Base-by-base conservation (phyloP, 139 green algal genomes). In the Haematococcus sp. region DNA sequence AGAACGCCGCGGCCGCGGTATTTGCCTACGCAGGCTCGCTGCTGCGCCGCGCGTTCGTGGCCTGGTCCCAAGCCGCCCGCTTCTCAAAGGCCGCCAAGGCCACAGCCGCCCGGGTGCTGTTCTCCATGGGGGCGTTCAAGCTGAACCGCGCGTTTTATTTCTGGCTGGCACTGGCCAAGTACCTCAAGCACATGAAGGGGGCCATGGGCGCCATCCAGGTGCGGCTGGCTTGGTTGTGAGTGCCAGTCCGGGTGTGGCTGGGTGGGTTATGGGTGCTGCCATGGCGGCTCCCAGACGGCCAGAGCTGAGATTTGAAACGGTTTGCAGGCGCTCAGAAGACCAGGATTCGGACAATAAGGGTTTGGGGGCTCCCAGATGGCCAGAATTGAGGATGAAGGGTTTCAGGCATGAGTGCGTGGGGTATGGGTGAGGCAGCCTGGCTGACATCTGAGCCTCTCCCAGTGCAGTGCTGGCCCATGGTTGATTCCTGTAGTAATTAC, bases 181-280 rank as follows among this genome's bases (percentile, higher is more conserved):
- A 77, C 56, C 66, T 75, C n/a, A 32, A 68, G 2, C 67, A 74
- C 66, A 77, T 79, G 77, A 35, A 64, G 16, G 30, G 44, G 28
- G 59, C 52, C 16, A 70, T 76, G 44, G 49, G 25, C 17, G 25
- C 66, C 23, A 77, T 83, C 52, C 67, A 66, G 23, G 32, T 65
- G 58, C 49, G 61, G 68, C 25, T 68, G 32, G 64, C 74, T 34
- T 69, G 63, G 51, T 23, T 60, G 35, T 31, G 30, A 2, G 69
- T 56, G 32, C 69, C 66, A 69, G 71, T 34, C 58, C 44, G 49
- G 1, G 17, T 54, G 17, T 54, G 25, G n/a, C 46, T 54, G 49
- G 52, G 23, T 7, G 33, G 17, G 11, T 56, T 15, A 31, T 56
- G 55, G 20, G 28, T 54, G 31, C 23, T 61, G 66, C 34, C 30